A percentile compares a stretch with the other conserved stretches of the same genome.
Evolutionary conservation across 2,329 filamentous ascomycete genomes (phyloP).

Genomic region (Ophiostoma angusticollis): DNA sequence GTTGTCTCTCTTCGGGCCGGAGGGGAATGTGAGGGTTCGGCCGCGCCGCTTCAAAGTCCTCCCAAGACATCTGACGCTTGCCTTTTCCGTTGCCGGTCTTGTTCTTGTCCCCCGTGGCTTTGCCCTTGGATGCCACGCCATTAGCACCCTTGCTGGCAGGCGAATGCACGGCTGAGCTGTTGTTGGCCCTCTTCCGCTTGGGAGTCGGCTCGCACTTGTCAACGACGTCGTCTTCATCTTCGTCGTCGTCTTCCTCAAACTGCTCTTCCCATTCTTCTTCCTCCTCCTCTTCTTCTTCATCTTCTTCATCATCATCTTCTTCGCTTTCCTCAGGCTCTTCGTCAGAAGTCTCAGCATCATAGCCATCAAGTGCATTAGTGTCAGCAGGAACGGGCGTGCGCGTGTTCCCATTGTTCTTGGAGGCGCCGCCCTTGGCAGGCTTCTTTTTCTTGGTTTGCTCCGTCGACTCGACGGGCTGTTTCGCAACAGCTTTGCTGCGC

Average conservation of each 20-base stretch:
- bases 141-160: too few relatives aligned
- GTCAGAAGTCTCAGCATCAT: too few relatives aligned
- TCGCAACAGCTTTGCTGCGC: too few relatives aligned
- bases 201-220: not conserved
- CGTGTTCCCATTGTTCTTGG: not conserved
- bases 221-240: not conserved
- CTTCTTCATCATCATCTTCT: conserved; percentile 1
- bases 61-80: too few relatives aligned
- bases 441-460: too few relatives aligned
- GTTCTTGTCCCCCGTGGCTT: not conserved
- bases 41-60: conserved; percentile 2
- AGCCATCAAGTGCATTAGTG: too few relatives aligned
- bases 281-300: not conserved
- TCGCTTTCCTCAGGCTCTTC: not conserved
- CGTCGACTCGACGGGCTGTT: too few relatives aligned
- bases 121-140: too few relatives aligned
- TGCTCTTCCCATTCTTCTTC: not conserved
- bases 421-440: not conserved
- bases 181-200: not conserved
- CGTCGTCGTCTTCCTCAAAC: not conserved
- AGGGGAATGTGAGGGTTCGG: conserved; percentile 12
- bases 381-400: not conserved
- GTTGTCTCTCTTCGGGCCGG: conserved; percentile 8
- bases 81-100: too few relatives aligned
- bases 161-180: not conserved